These are phyloP conservation scores for Raffaelea albimanens DNA, from an alignment of 2,329 filamentous ascomycete genomes.

Conservation along the genomic window DNA sequence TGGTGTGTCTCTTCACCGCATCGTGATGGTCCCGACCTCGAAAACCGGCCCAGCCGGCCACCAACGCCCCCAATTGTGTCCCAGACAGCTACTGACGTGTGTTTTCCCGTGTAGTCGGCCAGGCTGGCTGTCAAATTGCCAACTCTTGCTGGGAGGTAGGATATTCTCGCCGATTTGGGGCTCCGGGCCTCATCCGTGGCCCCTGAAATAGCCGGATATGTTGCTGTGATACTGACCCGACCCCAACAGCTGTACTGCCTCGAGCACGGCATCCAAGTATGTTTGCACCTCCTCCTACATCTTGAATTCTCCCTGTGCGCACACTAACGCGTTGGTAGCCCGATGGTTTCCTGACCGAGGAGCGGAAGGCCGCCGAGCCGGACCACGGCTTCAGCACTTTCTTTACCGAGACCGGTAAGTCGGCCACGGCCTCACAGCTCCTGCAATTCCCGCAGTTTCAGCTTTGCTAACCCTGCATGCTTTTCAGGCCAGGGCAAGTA, in stretches of 20 bases:
- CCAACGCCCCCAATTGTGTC: conserved; percentile 13
- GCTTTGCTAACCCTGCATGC: background rate
- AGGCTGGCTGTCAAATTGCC: conserved; percentile 99
- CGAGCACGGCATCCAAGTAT: conserved; percentile 97
- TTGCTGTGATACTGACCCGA: background rate
- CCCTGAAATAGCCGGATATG: background rate
- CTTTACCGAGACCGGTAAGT: conserved; percentile 96
- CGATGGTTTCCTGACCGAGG: conserved; percentile 96
- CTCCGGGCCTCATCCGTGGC: background rate
- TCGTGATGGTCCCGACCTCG: conserved; percentile 12
- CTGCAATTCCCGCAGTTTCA: background rate
- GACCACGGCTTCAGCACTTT: conserved; percentile 99
- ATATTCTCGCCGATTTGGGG: background rate
- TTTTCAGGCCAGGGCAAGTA: conserved; percentile 88
- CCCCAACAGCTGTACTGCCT: conserved; percentile 89
- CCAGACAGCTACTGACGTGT: conserved; percentile 35
- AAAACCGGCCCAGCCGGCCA: background rate
- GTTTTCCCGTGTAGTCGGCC: conserved; percentile 67
- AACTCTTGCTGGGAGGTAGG: conserved; percentile 99
- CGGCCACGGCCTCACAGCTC: background rate
- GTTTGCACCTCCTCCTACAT: conserved; percentile 21
- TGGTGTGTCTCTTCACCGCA: conserved; percentile 35
- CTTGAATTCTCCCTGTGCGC: background rate
- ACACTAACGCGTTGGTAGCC: conserved; percentile 52
- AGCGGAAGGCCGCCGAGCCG: conserved; percentile 86